Evolutionary conservation across 495 filamentous ascomycete genomes (phyloP), one percentile per base, ranked within the genome.

Genomic region (Tuber magnatum): DNA sequence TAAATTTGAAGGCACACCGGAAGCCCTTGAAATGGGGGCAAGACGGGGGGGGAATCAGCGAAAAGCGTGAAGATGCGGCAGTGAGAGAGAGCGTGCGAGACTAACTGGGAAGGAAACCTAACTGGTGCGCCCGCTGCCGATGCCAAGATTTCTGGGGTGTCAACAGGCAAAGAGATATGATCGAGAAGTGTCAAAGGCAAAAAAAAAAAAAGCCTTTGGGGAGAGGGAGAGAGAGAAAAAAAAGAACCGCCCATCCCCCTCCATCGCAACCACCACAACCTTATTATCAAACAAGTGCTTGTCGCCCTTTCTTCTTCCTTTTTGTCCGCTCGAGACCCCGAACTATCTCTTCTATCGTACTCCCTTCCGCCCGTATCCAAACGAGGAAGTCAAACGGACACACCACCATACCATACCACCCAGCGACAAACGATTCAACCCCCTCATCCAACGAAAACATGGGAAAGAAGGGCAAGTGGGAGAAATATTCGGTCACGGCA

Each of bases 271-370:
- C 40, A 68, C 72, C 43, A 78, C 77, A 79, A 79, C 77, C 76
- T 76, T 44, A 79, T 79, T 79, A 76, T 79, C 76, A 79, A 72
- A 77, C 77, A 69, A 72, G 41, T 68, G 28, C n/a, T 51, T 43
- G 5, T 75, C 44, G 73, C 68, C 35, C 43, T 61, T 71, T 20
- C 38, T 43, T 51, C 35, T 40, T 39, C 32, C 44, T 35, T 51
- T 73, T 18, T 41, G 39, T 75, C 28, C 18, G 12, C 20, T 65
- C 28, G 56, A 65, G 56, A 32, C 28, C 28, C 56, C 18, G 3
- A 65, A 65, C 4, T 65, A 35, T 35, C 14, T 35, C 12, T 32
- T 65, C 12, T 28, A n/a, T n/a, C n/a, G n/a, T n/a, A 8, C 56
- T 35, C 14, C 56, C 56, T 65, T 65, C 28, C 56, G 28, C 28